phyloP scores from a whole-genome alignment of 2,329 filamentous ascomycete genomes.

The Pseudophaeomoniella oleicola region DNA sequence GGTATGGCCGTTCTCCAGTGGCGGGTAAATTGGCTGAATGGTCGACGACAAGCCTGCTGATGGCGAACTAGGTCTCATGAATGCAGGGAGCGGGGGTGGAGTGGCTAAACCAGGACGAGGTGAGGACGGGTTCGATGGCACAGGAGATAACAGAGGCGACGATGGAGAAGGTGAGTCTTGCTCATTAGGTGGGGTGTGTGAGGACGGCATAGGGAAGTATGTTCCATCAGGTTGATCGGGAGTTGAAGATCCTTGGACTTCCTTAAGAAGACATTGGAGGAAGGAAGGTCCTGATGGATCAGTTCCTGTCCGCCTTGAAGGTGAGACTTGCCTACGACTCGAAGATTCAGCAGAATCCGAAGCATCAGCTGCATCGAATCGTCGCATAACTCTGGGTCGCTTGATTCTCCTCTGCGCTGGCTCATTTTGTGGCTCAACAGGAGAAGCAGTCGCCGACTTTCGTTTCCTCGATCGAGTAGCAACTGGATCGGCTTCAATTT shows the following conservation, averaged over 20 bases:
- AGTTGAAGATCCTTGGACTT: constrained; percentile 52
- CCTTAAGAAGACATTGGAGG: constrained; percentile 70
- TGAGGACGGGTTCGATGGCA: constrained; percentile 24
- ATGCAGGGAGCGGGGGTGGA: constrained; percentile 25
- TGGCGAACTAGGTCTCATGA: constrained; percentile 49
- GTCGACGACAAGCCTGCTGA: constrained; percentile 50
- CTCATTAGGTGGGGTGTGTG: constrained; percentile 16
- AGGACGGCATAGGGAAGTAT: constrained; percentile 15
- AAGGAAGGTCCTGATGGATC: constrained; percentile 53
- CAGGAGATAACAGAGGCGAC: constrained; percentile 25
- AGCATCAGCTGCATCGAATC: constrained; percentile 36
- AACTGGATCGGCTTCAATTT: constrained; percentile 42
- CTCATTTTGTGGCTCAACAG: constrained; percentile 46
- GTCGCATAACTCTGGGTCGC: constrained; percentile 64
- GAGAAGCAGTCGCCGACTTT: constrained; percentile 62
- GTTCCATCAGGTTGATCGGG: constrained; percentile 20
- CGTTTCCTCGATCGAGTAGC: constrained; percentile 50
- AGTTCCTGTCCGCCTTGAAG: background rate
- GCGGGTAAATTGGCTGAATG: constrained; percentile 60
- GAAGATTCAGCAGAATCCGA: constrained; percentile 15
- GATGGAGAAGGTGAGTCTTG: constrained; percentile 23
- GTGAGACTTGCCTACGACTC: constrained; percentile 1
- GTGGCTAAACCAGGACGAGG: constrained; percentile 23
- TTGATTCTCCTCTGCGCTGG: constrained; percentile 75
- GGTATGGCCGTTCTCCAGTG: constrained; percentile 58